These are phyloP conservation scores for Maudiozyma barnettii DNA, from an alignment of 805 yeast genomes.

Conservation along the genomic window DNA sequence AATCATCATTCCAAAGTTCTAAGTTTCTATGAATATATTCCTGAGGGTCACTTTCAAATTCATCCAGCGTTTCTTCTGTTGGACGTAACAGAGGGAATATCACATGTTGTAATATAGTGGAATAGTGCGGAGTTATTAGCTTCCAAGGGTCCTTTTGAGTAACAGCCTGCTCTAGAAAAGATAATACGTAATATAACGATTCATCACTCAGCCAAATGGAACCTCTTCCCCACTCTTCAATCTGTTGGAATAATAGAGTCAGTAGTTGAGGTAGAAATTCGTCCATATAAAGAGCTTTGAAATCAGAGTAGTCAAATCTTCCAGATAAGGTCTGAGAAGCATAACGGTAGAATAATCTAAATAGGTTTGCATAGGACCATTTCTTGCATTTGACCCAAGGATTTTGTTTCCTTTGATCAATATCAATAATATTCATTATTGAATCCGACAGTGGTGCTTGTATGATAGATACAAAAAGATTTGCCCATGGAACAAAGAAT, in stretches of 20 bases:
- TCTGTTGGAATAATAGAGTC: slow-evolving; percentile 49
- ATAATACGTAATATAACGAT: slow-evolving; percentile 53
- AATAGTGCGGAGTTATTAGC: slow-evolving; percentile 53
- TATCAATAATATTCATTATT: slow-evolving; percentile 33
- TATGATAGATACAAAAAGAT: slow-evolving; percentile 62
- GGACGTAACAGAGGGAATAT: slow-evolving; percentile 71
- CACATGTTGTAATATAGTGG: slow-evolving; percentile 57
- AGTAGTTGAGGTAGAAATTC: slow-evolving; percentile 69
- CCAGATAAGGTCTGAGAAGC: slow-evolving; percentile 40
- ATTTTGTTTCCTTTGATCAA: slow-evolving; percentile 46
- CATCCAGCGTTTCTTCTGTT: slow-evolving; percentile 53
- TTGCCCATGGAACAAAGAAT: slow-evolving; percentile 56
- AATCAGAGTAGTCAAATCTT: slow-evolving; percentile 51
- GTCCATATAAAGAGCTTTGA: slow-evolving; percentile 43
- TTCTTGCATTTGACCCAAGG: slow-evolving; percentile 74
- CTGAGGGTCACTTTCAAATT: slow-evolving; percentile 78
- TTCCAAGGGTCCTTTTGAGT: slow-evolving; percentile 56
- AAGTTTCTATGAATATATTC: slow-evolving; percentile 73
- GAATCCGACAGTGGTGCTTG: slow-evolving; percentile 38
- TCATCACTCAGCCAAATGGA: slow-evolving; percentile 62
- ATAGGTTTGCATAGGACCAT: slow-evolving; percentile 79
- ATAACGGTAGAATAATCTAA: slow-evolving; percentile 62
- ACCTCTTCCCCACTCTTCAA: slow-evolving; percentile 64
- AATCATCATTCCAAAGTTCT: slow-evolving; percentile 52
- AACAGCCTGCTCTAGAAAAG: slow-evolving; percentile 54